phyloP scores from a whole-genome alignment of 2,329 filamentous ascomycete genomes.

The Incumbomyces lentus region DNA sequence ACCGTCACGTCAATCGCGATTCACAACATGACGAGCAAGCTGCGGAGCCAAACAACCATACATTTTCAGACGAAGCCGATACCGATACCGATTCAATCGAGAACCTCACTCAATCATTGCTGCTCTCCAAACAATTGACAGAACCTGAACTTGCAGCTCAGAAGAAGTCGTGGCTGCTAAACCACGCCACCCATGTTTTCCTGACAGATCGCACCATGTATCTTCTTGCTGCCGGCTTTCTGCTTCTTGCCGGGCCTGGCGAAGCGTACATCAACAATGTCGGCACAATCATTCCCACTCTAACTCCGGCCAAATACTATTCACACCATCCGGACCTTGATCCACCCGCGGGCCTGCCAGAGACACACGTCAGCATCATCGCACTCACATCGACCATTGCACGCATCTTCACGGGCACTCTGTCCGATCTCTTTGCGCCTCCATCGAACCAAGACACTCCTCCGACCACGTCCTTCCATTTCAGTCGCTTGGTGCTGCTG shows the following conservation, averaged over 20 bases:
- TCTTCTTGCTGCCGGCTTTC: slow-evolving; percentile 82
- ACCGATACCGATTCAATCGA: slow-evolving; percentile 34
- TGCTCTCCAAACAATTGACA: slow-evolving; percentile 34
- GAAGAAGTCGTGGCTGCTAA: slow-evolving; percentile 85
- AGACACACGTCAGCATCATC: slow-evolving; percentile 84
- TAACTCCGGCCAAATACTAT: slow-evolving; percentile 55
- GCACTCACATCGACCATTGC: slow-evolving; percentile 84
- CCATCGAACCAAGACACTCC: slow-evolving; percentile 28
- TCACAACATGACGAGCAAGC: too few species aligned
- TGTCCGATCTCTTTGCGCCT: slow-evolving; percentile 78
- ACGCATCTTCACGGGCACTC: slow-evolving; percentile 74
- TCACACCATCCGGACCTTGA: slow-evolving; percentile 35
- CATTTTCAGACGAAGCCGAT: not conserved
- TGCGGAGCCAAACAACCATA: not conserved
- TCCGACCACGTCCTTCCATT: slow-evolving; percentile 23
- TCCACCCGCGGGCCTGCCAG: slow-evolving; percentile 51
- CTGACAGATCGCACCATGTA: slow-evolving; percentile 89
- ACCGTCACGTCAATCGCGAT: not conserved
- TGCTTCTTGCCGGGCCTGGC: slow-evolving; percentile 87
- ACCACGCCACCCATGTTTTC: slow-evolving; percentile 79
- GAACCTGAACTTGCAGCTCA: slow-evolving; percentile 48
- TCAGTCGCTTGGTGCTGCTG: slow-evolving; percentile 74
- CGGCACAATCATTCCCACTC: slow-evolving; percentile 81
- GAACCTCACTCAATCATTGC: slow-evolving; percentile 27
- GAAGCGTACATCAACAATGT: slow-evolving; percentile 97